Evolutionary conservation across 768 basidiomycete species (phyloP), one percentile per base, ranked within the genome.

Genomic region (Suillus weaverae): DNA sequence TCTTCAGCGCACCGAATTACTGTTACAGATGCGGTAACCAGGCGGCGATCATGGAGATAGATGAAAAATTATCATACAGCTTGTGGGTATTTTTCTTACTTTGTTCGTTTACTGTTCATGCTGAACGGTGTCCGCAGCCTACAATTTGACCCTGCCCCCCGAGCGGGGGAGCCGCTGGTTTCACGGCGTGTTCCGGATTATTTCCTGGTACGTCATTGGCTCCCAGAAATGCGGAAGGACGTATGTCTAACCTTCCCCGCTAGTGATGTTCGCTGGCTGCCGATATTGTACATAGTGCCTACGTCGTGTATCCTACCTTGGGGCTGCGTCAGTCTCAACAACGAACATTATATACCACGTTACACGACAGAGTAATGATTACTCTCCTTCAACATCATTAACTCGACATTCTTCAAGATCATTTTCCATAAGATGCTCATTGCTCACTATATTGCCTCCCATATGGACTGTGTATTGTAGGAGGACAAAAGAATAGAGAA

Each of bases 1-100:
- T 99, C 75, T 99, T 98, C 84, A 98, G 96, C 69, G 97, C 97
- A 70, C 97, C 97, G 50, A 99, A 99, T 81, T 99, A 98, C 79
- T 99, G 97, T 81, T 99, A 99, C 83, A 86, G 97, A 76, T 99
- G 97, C 76, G 97, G 97, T 62, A 99, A 99, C 78, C 97, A 99
- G 74, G 97, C 97, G 62, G 97, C 97, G 59, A 99, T 99, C 77
- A 97, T 99, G 89, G 97, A 99, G 79, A 97, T 99, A 78, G 97
- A 99, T 80, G 93, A 95, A 88, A 95, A 95, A 85, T 83, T 94
- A 88, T 92, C 92, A 62, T 94, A 94, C 79, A 93, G 90, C 81
- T 94, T 94, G 92, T 92, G 71, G 60, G 91, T 85, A n/a, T 30
- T 43, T 33, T 39, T 16, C 67, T 62, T 60, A 36, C 51, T 67